A percentile compares a stretch with the other conserved stretches of the same genome.
phyloP scores from a whole-genome alignment of 495 filamentous ascomycete species.

The Penicillium simplicissimum region DNA sequence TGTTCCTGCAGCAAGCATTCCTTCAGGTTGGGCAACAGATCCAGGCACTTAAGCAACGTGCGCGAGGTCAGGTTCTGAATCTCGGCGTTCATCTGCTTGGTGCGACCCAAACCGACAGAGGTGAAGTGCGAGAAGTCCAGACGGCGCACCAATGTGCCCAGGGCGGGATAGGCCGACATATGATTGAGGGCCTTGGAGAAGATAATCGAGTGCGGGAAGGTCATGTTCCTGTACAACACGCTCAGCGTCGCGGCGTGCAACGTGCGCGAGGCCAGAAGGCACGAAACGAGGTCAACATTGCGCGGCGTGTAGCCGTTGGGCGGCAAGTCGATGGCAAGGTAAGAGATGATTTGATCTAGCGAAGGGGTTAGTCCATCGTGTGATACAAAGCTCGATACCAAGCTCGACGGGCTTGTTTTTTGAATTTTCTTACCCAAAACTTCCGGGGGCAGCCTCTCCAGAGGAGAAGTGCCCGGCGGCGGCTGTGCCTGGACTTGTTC shows the following conservation, averaged over 20 bases:
- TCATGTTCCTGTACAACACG: slow-evolving; percentile 80
- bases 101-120: slow-evolving; percentile 76
- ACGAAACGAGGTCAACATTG: slow-evolving; percentile 79
- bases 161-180: slow-evolving; percentile 63
- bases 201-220: slow-evolving; percentile 82
- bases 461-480: slow-evolving; percentile 37
- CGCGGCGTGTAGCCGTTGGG: slow-evolving; percentile 75
- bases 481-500: slow-evolving; percentile 31
- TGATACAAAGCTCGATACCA: not conserved
- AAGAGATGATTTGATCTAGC: slow-evolving; percentile 72
- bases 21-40: slow-evolving; percentile 72
- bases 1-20: slow-evolving; percentile 86
- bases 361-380: slow-evolving; percentile 23
- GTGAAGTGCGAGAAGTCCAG: slow-evolving; percentile 90
- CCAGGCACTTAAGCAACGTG: slow-evolving; percentile 73
- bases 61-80: slow-evolving; percentile 79
- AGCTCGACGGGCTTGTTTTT: slow-evolving; percentile 2
- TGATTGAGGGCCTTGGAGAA: slow-evolving; percentile 83
- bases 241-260: slow-evolving; percentile 74
- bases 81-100: slow-evolving; percentile 74
- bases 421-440: slow-evolving; percentile 63
- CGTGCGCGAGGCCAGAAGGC: slow-evolving; percentile 73
- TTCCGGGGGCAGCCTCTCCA: slow-evolving; percentile 71
- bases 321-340: slow-evolving; percentile 72
- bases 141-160: slow-evolving; percentile 77